Percentiles rank a stretch among this genome's conserved stretches.
Conservation (phyloP, 169 alveolate genomes). For the Plasmodium gallinaceum region DNA sequence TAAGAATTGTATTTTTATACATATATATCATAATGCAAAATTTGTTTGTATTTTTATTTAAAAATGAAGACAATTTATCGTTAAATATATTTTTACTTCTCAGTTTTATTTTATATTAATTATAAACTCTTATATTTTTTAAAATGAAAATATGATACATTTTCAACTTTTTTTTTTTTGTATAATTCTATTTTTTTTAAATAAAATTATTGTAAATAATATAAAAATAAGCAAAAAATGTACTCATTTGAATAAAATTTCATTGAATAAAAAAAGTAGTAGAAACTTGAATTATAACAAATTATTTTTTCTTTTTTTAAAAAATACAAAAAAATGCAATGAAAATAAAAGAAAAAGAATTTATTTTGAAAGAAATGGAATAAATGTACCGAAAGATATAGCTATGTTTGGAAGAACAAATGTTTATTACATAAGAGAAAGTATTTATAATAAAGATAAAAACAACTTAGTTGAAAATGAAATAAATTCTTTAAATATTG, state of each 20-base stretch:
- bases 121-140: not conserved
- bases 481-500: slow-evolving; percentile 25
- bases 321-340: not conserved
- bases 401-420: slow-evolving; percentile 76
- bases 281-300: not conserved
- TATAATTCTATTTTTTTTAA: not conserved
- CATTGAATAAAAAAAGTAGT: not conserved
- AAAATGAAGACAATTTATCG: no score
- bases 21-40: not conserved
- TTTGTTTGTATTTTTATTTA: not conserved
- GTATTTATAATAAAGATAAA: slow-evolving; percentile 32
- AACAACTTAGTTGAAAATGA: slow-evolving; percentile 64
- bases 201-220: not conserved
- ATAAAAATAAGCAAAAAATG: not conserved
- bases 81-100: no score
- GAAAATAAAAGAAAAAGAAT: slow-evolving; percentile 2
- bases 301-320: not conserved
- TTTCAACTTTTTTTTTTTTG: not conserved
- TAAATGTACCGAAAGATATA: slow-evolving; percentile 56
- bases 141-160: slow-evolving; percentile 12
- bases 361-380: slow-evolving; percentile 68
- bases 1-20: no score
- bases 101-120: no score
- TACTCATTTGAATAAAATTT: not conserved
- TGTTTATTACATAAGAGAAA: slow-evolving; percentile 60